These are phyloP conservation scores for Irpex sp. DNA, from an alignment of 1,284 basidiomycete genomes.

Conservation along the genomic window DNA sequence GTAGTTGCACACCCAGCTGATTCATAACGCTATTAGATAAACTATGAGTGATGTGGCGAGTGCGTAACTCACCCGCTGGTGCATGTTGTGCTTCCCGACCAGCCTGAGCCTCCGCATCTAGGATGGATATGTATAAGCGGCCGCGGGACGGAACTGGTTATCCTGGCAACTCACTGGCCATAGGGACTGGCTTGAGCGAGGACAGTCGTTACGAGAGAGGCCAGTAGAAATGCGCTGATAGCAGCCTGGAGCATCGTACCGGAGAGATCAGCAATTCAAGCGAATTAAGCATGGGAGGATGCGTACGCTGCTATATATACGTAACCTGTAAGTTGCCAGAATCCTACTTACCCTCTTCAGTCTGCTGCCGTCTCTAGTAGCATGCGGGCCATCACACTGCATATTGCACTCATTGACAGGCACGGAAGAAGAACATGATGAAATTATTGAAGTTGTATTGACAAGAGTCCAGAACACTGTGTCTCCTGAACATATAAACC, in stretches of 20 bases:
- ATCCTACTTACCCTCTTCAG: background rate
- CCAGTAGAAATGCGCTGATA: background rate
- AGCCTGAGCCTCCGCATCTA: constrained; percentile 31
- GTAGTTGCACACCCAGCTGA: constrained; percentile 29
- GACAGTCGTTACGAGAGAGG: background rate
- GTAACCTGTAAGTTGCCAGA: background rate
- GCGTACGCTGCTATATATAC: background rate
- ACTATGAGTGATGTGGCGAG: background rate
- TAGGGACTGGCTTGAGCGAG: background rate
- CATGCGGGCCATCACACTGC: background rate
- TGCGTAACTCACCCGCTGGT: constrained; percentile 23
- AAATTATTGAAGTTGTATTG: background rate
- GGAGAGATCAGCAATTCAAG: too few relatives aligned
- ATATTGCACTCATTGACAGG: background rate
- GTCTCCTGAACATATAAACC: background rate
- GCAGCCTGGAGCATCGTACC: background rate
- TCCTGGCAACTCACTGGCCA: background rate
- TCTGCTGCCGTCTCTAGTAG: background rate
- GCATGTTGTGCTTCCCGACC: constrained; percentile 31
- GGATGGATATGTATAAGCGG: too few relatives aligned
- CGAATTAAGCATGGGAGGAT: too few relatives aligned
- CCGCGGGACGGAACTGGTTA: background rate
- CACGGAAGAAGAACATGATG: background rate
- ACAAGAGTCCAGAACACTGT: background rate
- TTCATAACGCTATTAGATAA: background rate